Evolutionary conservation across 306 rosid species (phyloP), one percentile per base, ranked within the genome.

Genomic region (Quercus parvula): DNA sequence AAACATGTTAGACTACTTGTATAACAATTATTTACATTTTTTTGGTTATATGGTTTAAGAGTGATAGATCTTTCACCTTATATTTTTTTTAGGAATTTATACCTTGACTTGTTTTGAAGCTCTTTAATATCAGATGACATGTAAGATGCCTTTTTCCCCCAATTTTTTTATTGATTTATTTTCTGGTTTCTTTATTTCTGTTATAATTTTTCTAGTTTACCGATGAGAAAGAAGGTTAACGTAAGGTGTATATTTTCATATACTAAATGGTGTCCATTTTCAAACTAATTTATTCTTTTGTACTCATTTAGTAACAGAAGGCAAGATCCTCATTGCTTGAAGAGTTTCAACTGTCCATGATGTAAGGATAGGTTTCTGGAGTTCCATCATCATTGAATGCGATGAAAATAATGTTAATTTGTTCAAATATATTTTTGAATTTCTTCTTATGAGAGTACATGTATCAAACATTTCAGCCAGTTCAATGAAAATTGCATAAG

Each of bases 21-120:
- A 78, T 61, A 66, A 55, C 79, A 44, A n/a, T 75, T 80, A 22
- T 74, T 81, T 18, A 11, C 56, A 24, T 57, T 24, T 28, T 9
- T 62, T 68, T 2, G 20, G 54, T 52, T 38, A 33, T 66, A 4
- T 56, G 19, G 62, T 75, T 27, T 51, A 35, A 25, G 61, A 71
- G 69, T 75, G 79, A 81, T 73, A 31, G 14, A 46, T 75, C 68
- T 81, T 68, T 79, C 52, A 56, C 49, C 31, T 87, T 69, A 20
- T 70, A 70, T 80, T 63, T 56, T 69, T 25, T 19, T 73, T 77
- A 92, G 97, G 91, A 94, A 94, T 80, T 82, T 94, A 78, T 86
- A 94, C 74, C 74, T 91, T 70, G 91, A 94, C 83, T 78, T 94
- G 90, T 92, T 88, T 46, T 85, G 82, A 82, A 91, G 95, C 89